Evolutionary conservation across 1,284 basidiomycete genomes (phyloP).

Genomic region (Laetiporus sulphureus): DNA sequence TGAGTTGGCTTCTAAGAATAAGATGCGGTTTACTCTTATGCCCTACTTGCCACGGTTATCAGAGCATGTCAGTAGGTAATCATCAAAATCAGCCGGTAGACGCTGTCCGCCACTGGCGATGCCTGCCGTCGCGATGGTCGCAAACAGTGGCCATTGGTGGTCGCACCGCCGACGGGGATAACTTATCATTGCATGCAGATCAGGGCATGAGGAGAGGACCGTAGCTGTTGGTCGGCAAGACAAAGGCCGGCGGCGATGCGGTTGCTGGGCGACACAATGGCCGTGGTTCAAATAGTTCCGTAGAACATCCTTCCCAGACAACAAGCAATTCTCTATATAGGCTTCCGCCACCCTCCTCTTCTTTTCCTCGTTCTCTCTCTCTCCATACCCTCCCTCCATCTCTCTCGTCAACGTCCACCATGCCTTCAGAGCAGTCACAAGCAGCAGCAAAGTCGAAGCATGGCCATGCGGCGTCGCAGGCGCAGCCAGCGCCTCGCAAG

Average conservation of each 20-base stretch:
- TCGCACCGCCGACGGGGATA: no score
- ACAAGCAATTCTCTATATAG: slow-evolving; percentile 18
- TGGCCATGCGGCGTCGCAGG: slow-evolving; percentile 51
- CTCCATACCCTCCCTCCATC: slow-evolving; percentile 9
- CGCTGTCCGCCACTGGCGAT: no score
- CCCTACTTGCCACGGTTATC: no score
- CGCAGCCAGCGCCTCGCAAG: slow-evolving; percentile 72
- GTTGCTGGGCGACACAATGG: slow-evolving; percentile 1
- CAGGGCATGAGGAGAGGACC: no score
- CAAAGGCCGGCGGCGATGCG: slow-evolving; percentile 4
- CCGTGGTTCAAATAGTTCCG: background rate
- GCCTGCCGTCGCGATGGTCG: no score
- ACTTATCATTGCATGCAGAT: no score
- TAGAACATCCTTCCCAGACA: slow-evolving; percentile 10
- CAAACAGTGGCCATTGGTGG: no score
- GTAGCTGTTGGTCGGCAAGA: slow-evolving; percentile 3
- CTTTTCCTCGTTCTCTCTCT: slow-evolving; percentile 7
- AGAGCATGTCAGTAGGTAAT: no score
- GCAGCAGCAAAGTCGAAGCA: slow-evolving; percentile 48
- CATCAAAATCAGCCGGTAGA: no score
- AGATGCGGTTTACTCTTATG: no score
- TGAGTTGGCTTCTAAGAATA: no score
- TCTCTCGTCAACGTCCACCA: slow-evolving; percentile 10
- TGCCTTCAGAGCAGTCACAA: slow-evolving; percentile 25
- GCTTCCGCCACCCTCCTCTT: slow-evolving; percentile 8